Base-by-base conservation (phyloP, 345 rosid genomes). In the Rhizophora apiculata region DNA sequence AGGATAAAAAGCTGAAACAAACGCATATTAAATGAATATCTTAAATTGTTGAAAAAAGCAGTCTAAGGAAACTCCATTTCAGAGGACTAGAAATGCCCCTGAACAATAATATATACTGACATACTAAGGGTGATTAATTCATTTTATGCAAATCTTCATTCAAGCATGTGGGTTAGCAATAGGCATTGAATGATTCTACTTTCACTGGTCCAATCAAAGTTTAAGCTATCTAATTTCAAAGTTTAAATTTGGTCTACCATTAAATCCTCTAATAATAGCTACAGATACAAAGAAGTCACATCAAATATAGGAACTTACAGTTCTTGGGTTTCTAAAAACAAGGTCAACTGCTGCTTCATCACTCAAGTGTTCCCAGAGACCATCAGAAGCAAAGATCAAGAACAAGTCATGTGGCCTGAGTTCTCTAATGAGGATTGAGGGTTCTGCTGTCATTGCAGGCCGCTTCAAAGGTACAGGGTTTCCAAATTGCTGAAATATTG, bases 311-410 rank as follows among this genome's bases (percentile, higher is more conserved):
- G 71, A 53, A 82, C 99, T 89, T 66, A 95, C 99, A 29, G 81
- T 85, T 89, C 96, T 91, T 3, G 97, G 96, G 81, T 87, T 84
- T 68, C 87, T 92, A 54, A 79, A 79, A 60, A 95, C 99, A 54
- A 95, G 92, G 65, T 89, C 90, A 19, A 89, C 95, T 0, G 96
- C 99, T 53, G 84, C 83, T 85, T 91, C 85, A 72, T 95, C 99
- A 34, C 82, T 88, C 79, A 95, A 83, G 71, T 95, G 97, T 78
- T 95, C 99, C 99, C 99, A 95, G 51, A 95, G 96, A 82, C 99
- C 98, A 76, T 94, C 98, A 19, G 97, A 91, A 80, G 98, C 98
- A 86, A 94, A 94, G 74, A 94, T 89, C 67, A 95, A 81, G 79
- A 95, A 95, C 59, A 81, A 71, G 82, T 95, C 99, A 37, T 88